Evolutionary conservation across 257 asterid genomes (phyloP), one percentile per base, ranked within the genome.

Genomic region (Plantago major): DNA sequence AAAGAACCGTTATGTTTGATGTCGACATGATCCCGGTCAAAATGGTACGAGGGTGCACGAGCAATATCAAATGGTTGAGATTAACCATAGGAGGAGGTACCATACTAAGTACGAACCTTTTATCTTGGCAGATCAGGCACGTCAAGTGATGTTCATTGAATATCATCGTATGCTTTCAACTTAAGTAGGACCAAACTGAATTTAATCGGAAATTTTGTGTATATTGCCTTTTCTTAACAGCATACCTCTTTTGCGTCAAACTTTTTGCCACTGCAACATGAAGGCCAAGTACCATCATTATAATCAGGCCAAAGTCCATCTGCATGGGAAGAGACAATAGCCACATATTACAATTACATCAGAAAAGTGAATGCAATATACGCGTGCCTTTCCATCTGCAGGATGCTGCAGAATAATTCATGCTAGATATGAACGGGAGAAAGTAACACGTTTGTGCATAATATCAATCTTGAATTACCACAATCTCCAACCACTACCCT

Each of bases 291-390:
- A 67, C 96, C 98, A 40, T 90, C 98, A 66, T 90, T 85, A 69
- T 90, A 90, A 68, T 90, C 91, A 44, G 91, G 55, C 98, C 98
- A 90, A 30, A 90, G 94, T 71, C 98, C 98, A 82, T 90, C 98
- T 90, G 77, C 73, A 77, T n/a, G 48, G 66, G 22, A 73, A 62
- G 28, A 66, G 55, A 55, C 54, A 68, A 33, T 46, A 60, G 13
- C 5, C n/a, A 30, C 43, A 52, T 49, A 60, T 69, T 61, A 44
- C 60, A 58, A 58, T 55, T 11, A 56, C 62, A 66, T 62, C 46
- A 46, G 11, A 18, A 51, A 48, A 19, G 19, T 42, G 61, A 45
- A 62, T 58, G 11, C 26, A 22, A 22, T 22, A 22, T 22, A 22
- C 2, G 26, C 2, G 26, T 22, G 26, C 26, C 26, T 22, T 22